Base-by-base conservation (phyloP, 345 rosid genomes). In the Corymbia maculata region DNA sequence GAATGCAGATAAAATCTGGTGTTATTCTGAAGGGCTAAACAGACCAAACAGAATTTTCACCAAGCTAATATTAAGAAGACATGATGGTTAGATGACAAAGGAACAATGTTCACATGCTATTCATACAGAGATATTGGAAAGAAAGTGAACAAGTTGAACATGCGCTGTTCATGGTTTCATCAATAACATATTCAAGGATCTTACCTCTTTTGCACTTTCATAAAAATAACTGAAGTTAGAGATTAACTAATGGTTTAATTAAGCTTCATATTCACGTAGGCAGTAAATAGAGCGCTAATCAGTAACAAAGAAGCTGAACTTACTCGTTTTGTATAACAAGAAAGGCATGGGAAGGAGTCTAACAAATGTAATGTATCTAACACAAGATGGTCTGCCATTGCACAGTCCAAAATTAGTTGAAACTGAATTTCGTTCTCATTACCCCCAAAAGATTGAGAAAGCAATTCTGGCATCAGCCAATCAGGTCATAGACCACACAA, bases 321-420 rank as follows among this genome's bases (percentile, higher is more conserved):
- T 85, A 88, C 88, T 86, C 44, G 64, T 53, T 68, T 55, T 52
- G 50, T 17, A 85, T 59, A 85, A 79, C 82, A 86, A 88, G 85
- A 88, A 87, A 85, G 88, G 90, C 79, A 88, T 49, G 85, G 45
- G 80, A 88, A 88, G 89, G 53, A 86, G 44, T 85, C 85, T 68
- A 88, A 88, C 70, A 88, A 80, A 55, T 13, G 52, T 44, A 45
- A 52, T 85, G 52, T 70, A 86, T n/a, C 42, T n/a, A 75, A 42
- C 28, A 75, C 28, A 42, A 42, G 84, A 42, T 13, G 47, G 49
- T 75, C 84, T 36, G 82, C 82, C 84, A 75, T 75, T 75, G 84
- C 84, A 75, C 49, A 75, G 84, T 75, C 84, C 49, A 21, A 75
- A 75, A 75, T 42, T 75, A 75, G 49, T 19, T 19, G 84, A 19